Evolutionary conservation across 1,139 yeast genomes (phyloP).

Genomic region (Lodderomyces elongisporus): DNA sequence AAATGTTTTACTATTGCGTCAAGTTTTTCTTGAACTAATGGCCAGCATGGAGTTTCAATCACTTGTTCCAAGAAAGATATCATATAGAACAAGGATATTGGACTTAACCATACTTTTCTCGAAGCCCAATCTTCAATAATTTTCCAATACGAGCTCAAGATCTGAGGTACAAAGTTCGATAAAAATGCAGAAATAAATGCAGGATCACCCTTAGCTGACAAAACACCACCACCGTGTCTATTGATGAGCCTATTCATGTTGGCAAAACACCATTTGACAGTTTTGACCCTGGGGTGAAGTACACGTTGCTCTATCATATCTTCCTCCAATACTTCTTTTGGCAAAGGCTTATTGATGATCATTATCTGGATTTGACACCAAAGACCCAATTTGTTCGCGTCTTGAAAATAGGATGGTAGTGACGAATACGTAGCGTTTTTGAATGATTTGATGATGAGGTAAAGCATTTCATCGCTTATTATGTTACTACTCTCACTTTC

Average conservation of each 20-base stretch:
- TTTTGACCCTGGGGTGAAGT: constrained; percentile 48
- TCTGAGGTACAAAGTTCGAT: constrained; percentile 54
- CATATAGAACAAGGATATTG: constrained; percentile 55
- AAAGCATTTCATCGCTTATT: constrained; percentile 52
- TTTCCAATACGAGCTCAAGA: constrained; percentile 54
- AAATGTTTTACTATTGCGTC: constrained; percentile 56
- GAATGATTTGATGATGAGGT: constrained; percentile 59
- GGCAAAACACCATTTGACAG: constrained; percentile 72
- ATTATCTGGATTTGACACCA: constrained; percentile 63
- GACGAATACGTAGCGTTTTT: constrained; percentile 55
- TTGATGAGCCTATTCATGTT: constrained; percentile 56
- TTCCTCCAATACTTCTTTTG: constrained; percentile 31
- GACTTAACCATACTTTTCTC: constrained; percentile 56
- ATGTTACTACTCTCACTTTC: constrained; percentile 20
- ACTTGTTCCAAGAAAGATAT: constrained; percentile 62
- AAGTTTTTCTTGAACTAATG: constrained; percentile 49
- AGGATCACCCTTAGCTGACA: constrained; percentile 30
- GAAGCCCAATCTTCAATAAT: constrained; percentile 57
- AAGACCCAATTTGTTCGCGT: constrained; percentile 46
- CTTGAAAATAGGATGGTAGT: constrained; percentile 55
- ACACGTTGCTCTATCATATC: constrained; percentile 30
- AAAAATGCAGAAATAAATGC: constrained; percentile 47
- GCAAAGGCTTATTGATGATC: constrained; percentile 44
- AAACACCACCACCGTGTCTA: constrained; percentile 49
- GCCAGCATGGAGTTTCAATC: constrained; percentile 51